These are phyloP conservation scores for Vitis hybrid DNA, from an alignment of 177 flowering plant genomes.

Conservation along the genomic window DNA sequence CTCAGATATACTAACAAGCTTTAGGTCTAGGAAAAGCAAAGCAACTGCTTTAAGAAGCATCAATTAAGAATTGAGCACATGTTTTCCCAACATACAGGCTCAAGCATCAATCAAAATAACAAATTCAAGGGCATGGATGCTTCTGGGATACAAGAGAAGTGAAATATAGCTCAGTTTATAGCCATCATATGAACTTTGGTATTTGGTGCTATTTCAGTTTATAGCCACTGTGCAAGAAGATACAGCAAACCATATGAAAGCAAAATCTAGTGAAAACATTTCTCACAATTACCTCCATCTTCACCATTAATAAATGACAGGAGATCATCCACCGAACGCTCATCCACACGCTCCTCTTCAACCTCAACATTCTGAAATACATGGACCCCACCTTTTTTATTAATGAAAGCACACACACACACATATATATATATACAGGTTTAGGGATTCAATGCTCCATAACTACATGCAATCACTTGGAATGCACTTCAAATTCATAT, in stretches of 20 bases:
- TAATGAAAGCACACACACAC: not conserved
- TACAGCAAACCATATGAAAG: not conserved
- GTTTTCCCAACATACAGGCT: no score
- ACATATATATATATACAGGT: not conserved
- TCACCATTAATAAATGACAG: constrained; percentile 86
- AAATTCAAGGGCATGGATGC: no score
- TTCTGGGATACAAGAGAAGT: no score
- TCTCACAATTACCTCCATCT: constrained; percentile 50
- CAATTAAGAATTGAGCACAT: no score
- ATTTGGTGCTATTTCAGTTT: not conserved
- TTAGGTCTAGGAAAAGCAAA: not conserved
- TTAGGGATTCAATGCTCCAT: not conserved
- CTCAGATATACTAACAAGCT: not conserved
- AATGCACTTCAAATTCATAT: not conserved
- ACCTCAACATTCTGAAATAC: constrained; percentile 63
- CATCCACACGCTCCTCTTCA: constrained; percentile 76
- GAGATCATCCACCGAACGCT: constrained; percentile 92
- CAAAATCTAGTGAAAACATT: not conserved
- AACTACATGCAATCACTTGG: not conserved
- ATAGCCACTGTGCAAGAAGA: not conserved
- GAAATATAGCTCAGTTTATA: no score
- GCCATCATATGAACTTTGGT: no score
- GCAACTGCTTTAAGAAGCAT: no score
- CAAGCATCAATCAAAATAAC: no score
- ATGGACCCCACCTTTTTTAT: constrained; percentile 6